Evolutionary conservation across 192 early-diverging fungal genomes (phyloP).

Genomic region (Coemansia asiatica): DNA sequence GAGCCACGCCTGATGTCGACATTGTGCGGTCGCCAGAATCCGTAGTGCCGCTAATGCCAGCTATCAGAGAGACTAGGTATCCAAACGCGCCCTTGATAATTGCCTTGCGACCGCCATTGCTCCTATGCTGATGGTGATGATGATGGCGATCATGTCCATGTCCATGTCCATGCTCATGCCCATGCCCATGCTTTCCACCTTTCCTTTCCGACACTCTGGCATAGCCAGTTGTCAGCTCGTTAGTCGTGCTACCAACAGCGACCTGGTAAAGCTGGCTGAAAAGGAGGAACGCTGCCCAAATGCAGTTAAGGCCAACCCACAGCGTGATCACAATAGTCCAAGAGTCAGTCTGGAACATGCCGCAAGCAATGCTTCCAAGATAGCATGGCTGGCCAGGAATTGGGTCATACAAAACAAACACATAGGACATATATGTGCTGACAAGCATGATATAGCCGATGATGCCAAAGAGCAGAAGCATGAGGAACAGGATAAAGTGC

Average conservation of each 20-base stretch:
- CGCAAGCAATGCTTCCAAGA: conserved; percentile 63
- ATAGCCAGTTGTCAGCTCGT: conserved; percentile 84
- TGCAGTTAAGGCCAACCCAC: conserved; percentile 76
- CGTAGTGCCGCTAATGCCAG: conserved; percentile 36
- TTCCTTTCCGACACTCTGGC: conserved; percentile 31
- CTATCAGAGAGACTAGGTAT: conserved; percentile 24
- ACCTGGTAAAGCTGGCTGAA: conserved; percentile 78
- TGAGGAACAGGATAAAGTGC: conserved; percentile 79
- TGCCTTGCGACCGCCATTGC: not conserved
- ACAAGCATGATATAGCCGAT: conserved; percentile 62
- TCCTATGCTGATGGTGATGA: not conserved
- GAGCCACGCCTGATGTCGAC: conserved; percentile 11
- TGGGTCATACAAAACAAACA: conserved; percentile 57
- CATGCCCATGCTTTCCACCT: conserved; percentile 12
- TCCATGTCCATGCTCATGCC: conserved; percentile 21
- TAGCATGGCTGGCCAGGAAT: conserved; percentile 60
- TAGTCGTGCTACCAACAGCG: conserved; percentile 77
- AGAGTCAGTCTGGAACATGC: conserved; percentile 71
- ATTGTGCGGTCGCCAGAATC: conserved; percentile 20
- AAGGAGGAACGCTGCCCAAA: conserved; percentile 82
- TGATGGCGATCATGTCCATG: conserved; percentile 14
- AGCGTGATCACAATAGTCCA: conserved; percentile 67
- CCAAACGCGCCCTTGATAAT: conserved; percentile 20
- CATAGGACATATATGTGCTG: conserved; percentile 57
- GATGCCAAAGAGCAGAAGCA: conserved; percentile 63